Conservation (phyloP, 2,329 filamentous ascomycete genomes). For the Alternaria incomplexa region DNA sequence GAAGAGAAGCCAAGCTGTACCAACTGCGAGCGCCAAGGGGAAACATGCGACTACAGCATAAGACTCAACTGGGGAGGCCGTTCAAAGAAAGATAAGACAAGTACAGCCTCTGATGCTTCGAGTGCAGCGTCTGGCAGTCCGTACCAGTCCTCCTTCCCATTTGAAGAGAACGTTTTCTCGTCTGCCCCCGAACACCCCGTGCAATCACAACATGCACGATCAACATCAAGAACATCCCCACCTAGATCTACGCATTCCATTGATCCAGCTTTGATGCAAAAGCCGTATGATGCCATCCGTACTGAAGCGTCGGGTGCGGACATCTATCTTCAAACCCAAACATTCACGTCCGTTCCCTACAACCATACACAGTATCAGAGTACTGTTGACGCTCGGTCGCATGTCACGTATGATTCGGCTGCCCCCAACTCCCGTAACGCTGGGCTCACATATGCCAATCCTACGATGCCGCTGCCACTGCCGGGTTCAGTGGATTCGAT, state of each 20-base stretch:
- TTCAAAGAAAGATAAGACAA: slow-evolving; percentile 62
- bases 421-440: slow-evolving; percentile 18
- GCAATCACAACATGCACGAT: slow-evolving; percentile 30
- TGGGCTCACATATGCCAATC: slow-evolving; percentile 18
- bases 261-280: slow-evolving; percentile 35
- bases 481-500: slow-evolving; percentile 19
- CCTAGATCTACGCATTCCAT: slow-evolving; percentile 29
- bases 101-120: slow-evolving; percentile 29
- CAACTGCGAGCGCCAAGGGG: slow-evolving; percentile 75
- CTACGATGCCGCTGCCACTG: slow-evolving; percentile 39
- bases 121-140: slow-evolving; percentile 36
- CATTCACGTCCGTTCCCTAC: slow-evolving; percentile 17
- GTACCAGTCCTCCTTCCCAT: slow-evolving; percentile 36
- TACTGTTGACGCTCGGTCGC: slow-evolving; percentile 33
- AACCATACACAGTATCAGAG: slow-evolving; percentile 25
- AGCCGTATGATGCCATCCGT: slow-evolving; percentile 17
- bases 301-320: slow-evolving; percentile 20
- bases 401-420: slow-evolving; percentile 23
- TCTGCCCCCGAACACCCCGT: slow-evolving; percentile 23
- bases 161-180: slow-evolving; percentile 33
- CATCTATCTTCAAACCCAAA: slow-evolving; percentile 15
- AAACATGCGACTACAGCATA: slow-evolving; percentile 81
- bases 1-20: slow-evolving; percentile 76
- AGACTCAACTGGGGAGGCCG: slow-evolving; percentile 81
- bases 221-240: slow-evolving; percentile 30